phyloP scores from a whole-genome alignment of 2,329 filamentous ascomycete genomes.

The Daldinia sp. region DNA sequence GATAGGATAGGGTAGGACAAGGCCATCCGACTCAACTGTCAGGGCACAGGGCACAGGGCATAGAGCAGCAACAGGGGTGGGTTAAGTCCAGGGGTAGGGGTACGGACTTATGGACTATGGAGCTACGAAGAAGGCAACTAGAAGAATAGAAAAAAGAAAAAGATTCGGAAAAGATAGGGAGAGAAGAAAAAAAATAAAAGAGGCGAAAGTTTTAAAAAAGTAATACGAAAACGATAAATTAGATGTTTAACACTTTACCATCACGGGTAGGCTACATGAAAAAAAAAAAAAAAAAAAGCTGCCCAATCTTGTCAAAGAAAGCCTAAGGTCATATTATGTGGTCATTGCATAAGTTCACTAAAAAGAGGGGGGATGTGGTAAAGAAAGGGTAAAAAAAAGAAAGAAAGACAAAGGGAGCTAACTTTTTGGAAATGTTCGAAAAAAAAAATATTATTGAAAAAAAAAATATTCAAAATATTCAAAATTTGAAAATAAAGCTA shows the following conservation, averaged over 20 bases:
- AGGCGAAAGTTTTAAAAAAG: constrained; percentile 20
- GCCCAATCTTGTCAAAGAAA: constrained; percentile 40
- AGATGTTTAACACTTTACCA: constrained; percentile 29
- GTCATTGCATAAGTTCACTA: constrained; percentile 34
- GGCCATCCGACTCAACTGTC: constrained; percentile 37
- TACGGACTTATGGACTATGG: constrained; percentile 12
- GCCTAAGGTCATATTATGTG: constrained; percentile 30
- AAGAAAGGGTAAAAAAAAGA: constrained; percentile 2
- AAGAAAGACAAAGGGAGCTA: constrained; percentile 1
- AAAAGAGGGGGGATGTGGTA: constrained; percentile 25
- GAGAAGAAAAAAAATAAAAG: constrained; percentile 14
- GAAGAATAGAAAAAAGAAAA: constrained; percentile 20
- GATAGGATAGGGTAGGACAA: constrained; percentile 31
- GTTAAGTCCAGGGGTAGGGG: constrained; percentile 37
- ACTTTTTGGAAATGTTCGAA: constrained; percentile 10
- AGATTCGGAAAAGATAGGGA: neutral
- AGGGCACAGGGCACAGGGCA: constrained; percentile 20
- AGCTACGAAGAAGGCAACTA: constrained; percentile 30
- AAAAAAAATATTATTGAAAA: constrained; percentile 22
- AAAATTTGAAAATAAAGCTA: constrained; percentile 17
- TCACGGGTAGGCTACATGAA: constrained; percentile 23
- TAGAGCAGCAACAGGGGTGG: constrained; percentile 10
- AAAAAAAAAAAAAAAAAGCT: constrained; percentile 13
- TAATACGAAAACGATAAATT: constrained; percentile 36
- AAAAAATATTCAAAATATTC: constrained; percentile 1